Evolutionary conservation across 2,329 filamentous ascomycete genomes (phyloP).

Genomic region (Lecanicillium sp.): DNA sequence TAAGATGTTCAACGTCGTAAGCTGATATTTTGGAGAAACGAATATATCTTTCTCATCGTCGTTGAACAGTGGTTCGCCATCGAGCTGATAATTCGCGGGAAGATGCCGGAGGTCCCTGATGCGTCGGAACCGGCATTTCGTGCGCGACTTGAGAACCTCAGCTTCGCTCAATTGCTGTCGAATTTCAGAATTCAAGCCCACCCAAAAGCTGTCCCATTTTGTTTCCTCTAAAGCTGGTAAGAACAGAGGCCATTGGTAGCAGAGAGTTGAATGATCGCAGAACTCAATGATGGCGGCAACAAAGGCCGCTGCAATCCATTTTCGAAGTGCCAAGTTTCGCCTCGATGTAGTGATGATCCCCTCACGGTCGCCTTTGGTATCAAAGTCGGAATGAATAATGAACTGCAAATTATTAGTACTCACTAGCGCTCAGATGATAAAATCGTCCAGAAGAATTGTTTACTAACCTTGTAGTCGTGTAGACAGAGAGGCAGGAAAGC

Average conservation of each 20-base stretch:
- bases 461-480: conserved; percentile 36
- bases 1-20: not conserved
- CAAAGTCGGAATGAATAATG: conserved; percentile 45
- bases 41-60: conserved; percentile 6
- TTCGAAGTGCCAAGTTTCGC: conserved; percentile 32
- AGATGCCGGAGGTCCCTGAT: not conserved
- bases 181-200: conserved; percentile 21
- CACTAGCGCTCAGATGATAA: not conserved
- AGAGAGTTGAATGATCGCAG: conserved; percentile 30
- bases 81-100: conserved; percentile 8
- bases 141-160: conserved; percentile 15
- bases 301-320: conserved; percentile 33
- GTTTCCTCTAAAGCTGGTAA: conserved; percentile 28
- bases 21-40: not conserved
- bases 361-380: conserved; percentile 38
- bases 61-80: conserved; percentile 14
- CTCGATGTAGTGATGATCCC: conserved; percentile 32
- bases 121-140: not conserved
- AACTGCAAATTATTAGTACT: conserved; percentile 28
- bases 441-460: not conserved
- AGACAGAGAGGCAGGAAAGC: conserved; percentile 40
- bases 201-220: conserved; percentile 25
- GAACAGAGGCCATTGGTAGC: conserved; percentile 40
- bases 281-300: conserved; percentile 32
- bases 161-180: conserved; percentile 13